Percentiles rank a stretch among this genome's conserved stretches.
Conservation (phyloP, 2,329 filamentous ascomycete genomes). For the Aspergillus sp. region DNA sequence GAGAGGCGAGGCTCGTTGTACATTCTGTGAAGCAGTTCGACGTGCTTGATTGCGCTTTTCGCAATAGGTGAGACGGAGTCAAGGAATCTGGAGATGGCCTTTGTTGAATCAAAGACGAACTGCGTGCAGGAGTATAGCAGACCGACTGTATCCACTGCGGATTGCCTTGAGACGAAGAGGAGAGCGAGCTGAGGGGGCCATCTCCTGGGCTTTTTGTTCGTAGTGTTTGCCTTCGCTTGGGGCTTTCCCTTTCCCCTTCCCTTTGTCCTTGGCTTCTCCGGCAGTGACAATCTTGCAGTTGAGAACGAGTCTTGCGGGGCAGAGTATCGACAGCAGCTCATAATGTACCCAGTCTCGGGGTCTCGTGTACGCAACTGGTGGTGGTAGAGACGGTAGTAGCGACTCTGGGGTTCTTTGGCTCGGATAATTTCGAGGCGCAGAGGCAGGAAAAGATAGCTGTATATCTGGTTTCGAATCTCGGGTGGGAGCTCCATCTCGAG, state of each 20-base stretch:
- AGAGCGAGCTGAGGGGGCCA: conserved; percentile 51
- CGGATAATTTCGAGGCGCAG: conserved; percentile 27
- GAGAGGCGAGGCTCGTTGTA: conserved; percentile 29
- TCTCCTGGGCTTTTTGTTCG: neutral
- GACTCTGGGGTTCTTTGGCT: conserved; percentile 59
- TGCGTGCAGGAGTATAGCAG: conserved; percentile 59
- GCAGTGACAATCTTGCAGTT: neutral
- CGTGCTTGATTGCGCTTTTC: conserved; percentile 54
- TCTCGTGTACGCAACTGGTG: conserved; percentile 47
- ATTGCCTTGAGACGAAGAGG: conserved; percentile 63
- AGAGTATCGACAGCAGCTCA: neutral
- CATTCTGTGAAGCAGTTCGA: conserved; percentile 31
- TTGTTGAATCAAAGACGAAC: conserved; percentile 29
- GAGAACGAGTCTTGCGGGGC: neutral
- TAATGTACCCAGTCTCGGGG: conserved; percentile 12
- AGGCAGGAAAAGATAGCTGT: conserved; percentile 63
- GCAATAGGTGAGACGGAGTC: conserved; percentile 59
- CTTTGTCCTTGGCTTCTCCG: neutral
- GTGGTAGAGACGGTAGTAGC: conserved; percentile 63
- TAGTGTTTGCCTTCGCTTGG: neutral
- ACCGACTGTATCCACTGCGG: conserved; percentile 67
- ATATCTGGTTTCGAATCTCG: conserved; percentile 72
- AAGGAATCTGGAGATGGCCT: conserved; percentile 30
- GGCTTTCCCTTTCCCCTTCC: neutral
- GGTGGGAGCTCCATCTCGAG: conserved; percentile 58